Evolutionary conservation across 495 filamentous ascomycete genomes (phyloP).

Genomic region (Penicillium dipodomyicola): DNA sequence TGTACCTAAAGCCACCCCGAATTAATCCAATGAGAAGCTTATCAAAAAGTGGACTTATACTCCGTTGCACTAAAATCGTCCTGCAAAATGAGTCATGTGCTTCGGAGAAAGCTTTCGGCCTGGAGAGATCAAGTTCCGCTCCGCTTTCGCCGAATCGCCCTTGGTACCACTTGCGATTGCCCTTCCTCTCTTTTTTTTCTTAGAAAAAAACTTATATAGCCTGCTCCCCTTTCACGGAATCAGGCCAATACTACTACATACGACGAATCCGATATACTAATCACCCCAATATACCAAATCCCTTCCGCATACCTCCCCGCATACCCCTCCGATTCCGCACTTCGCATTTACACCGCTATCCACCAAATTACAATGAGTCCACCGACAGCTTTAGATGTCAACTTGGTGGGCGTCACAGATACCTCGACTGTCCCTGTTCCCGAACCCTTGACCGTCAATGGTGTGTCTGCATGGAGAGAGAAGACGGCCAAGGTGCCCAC

Average conservation of each 20-base stretch:
- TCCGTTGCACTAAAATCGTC: no score
- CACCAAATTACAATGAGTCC: slow-evolving; percentile 36
- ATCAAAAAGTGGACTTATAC: no score
- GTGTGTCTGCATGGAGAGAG: slow-evolving; percentile 64
- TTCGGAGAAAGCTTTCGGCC: slow-evolving; percentile 18
- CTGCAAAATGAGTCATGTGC: slow-evolving; percentile 24
- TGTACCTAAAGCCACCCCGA: background rate
- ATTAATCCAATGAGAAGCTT: background rate
- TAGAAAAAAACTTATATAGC: background rate
- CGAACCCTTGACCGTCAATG: slow-evolving; percentile 67
- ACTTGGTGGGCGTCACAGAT: slow-evolving; percentile 38
- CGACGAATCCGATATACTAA: background rate
- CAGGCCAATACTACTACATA: background rate
- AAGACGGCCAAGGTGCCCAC: slow-evolving; percentile 66
- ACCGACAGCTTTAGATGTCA: slow-evolving; percentile 41
- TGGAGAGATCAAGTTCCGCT: slow-evolving; percentile 15
- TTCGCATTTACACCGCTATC: slow-evolving; percentile 8
- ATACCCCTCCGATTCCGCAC: slow-evolving; percentile 12
- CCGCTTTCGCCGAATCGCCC: slow-evolving; percentile 11
- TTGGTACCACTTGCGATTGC: background rate
- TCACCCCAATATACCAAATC: background rate
- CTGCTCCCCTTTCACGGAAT: background rate
- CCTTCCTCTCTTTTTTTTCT: background rate
- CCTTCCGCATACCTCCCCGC: slow-evolving; percentile 8
- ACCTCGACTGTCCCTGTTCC: slow-evolving; percentile 43